Base-by-base conservation (phyloP, 495 filamentous ascomycete species). In the Massariosphaeria phaeospora region DNA sequence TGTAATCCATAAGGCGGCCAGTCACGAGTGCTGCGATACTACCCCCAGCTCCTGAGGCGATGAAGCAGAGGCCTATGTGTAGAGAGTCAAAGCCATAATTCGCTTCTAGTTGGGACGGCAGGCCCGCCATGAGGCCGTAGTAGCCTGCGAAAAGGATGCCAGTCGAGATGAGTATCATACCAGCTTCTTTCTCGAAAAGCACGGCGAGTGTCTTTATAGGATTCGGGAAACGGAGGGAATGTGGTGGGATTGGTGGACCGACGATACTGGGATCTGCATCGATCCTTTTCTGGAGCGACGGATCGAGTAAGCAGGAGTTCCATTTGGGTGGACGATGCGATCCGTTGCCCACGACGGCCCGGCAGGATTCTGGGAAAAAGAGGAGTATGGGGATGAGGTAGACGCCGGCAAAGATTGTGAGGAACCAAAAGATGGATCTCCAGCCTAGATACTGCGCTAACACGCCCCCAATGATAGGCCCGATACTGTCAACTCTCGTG, bases 151-250 rank as follows among this genome's bases (percentile, higher is more conserved):
- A 81, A 26, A 85, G 67, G 10, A 87, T 52, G 15, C 75, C 72
- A 41, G 76, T 73, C 52, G 72, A 80, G 7, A 72, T 57, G 10
- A 86, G 76, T 15, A 88, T 64, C 20, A 84, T 65, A n/a, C 73
- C 71, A 15, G 79, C 77, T 62, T 89, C 83, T 59, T 82, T 83
- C 54, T 89, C 76, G 31, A 80, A 72, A 0, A 87, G 66, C 25
- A 90, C 78, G 15, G 70, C 68, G 1, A 91, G 70, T 0, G 84
- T 82, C 24, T 81, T 75, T 24, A 89, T 63, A 0, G 88, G 87
- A 50, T 90, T 91, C 0, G 88, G 88, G 34, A 84, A 77, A 6
- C 73, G 69, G 23, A 88, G 67, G 57, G 79, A 80, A 34, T 72
- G 72, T 34, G 69, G 71, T 21, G 40, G 63, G 11, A 68, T 60